These are phyloP conservation scores for Lignosus rhinocerotis DNA, from an alignment of 1,284 basidiomycete species.

Conservation along the genomic window DNA sequence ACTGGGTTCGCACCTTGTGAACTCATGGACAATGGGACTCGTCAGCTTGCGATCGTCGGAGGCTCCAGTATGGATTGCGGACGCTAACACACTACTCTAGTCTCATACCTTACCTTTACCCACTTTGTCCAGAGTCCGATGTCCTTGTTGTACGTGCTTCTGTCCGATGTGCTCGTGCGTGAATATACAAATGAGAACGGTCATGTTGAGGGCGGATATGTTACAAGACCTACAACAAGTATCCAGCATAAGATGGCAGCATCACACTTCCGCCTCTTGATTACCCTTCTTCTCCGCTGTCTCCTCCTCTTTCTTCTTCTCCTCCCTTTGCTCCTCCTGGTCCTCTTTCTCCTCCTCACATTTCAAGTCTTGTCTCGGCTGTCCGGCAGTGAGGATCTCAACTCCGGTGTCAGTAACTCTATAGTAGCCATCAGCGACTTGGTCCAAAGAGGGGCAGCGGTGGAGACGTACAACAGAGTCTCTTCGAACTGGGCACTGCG, in stretches of 20 bases:
- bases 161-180: background rate
- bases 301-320: no score
- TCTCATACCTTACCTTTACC: no score
- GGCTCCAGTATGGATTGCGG: no score
- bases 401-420: slow-evolving; percentile 92
- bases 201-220: background rate
- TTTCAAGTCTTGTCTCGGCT: slow-evolving; percentile 39
- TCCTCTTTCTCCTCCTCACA: slow-evolving; percentile 13
- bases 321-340: no score
- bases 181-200: background rate
- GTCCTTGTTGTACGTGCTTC: background rate
- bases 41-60: no score
- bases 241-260: background rate
- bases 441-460: background rate
- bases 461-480: slow-evolving; percentile 72
- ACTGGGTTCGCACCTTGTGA: no score
- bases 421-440: slow-evolving; percentile 8
- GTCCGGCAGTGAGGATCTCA: slow-evolving; percentile 81
- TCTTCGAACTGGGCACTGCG: slow-evolving; percentile 95
- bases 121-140: no score
- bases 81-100: no score
- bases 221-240: background rate
- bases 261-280: background rate
- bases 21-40: no score
- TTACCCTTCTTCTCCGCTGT: no score